Conservation (phyloP, 140 eudicot genomes). For the Stevia rebaudiana region DNA sequence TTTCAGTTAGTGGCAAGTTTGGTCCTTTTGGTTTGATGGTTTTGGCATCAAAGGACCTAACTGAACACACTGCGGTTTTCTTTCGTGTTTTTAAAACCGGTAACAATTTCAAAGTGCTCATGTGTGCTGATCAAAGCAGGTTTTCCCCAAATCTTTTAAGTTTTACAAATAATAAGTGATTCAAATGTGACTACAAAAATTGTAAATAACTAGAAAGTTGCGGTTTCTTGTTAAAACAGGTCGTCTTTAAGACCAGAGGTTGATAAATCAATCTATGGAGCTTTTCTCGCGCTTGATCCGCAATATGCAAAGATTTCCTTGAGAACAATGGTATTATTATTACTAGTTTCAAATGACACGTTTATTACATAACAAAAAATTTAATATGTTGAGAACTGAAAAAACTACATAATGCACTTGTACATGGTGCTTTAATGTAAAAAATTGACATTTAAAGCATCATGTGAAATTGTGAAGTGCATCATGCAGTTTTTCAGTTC, state of each 20-base stretch:
- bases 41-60: conserved; percentile 51
- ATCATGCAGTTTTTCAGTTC: no score
- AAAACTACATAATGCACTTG: no score
- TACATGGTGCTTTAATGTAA: no score
- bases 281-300: conserved; percentile 53
- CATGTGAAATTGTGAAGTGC: no score
- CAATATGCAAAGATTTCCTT: conserved; percentile 38
- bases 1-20: conserved; percentile 36
- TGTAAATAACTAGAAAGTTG: not conserved
- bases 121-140: conserved; percentile 80
- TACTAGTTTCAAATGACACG: no score
- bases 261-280: conserved; percentile 41
- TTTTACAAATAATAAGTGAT: not conserved
- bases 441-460: no score
- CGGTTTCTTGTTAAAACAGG: conserved; percentile 20
- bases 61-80: conserved; percentile 66
- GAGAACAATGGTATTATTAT: conserved; percentile 49
- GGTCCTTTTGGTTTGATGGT: conserved; percentile 70
- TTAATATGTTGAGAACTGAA: no score
- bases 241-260: conserved; percentile 34
- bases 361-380: no score
- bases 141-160: conserved; percentile 5
- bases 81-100: conserved; percentile 48
- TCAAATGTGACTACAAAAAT: not conserved
- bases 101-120: conserved; percentile 42